Evolutionary conservation across 2,329 filamentous ascomycete genomes (phyloP), one percentile per base, ranked within the genome.

Genomic region (Clarireedia hainanense): DNA sequence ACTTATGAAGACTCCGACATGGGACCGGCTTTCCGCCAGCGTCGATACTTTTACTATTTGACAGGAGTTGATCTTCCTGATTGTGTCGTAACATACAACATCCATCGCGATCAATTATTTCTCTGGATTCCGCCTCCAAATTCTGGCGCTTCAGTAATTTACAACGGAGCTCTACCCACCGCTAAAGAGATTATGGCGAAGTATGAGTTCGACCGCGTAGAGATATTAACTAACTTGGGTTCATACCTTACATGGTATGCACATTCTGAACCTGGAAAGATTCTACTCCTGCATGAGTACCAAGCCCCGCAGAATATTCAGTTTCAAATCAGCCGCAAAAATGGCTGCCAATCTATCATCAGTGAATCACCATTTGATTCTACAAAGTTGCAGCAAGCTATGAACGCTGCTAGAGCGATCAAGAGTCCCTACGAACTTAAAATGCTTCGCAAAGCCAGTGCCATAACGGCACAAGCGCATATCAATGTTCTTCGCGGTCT

Each of bases 371-470:
- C 64, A 27, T 71, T 84, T 60, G 76, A 86, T 68, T 69, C 71
- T 45, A 67, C 69, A 14, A 72, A 71, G 9, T 76, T 96, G 9
- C 79, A 80, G 60, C 78, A 79, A 1, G 88, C 88, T 50, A 91
- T 96, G 72, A 86, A 96, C 67, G 79, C 83, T 54, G 85, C 86
- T 23, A 86, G 92, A 34, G 86, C 92, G 1, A 77, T 89, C 70
- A 97, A 97, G 74, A 85, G 88, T 47, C 78, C 80, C n/a, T 89
- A 95, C 68, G 92, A 99, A 68, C 78, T 97, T 52, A 83, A 81
- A 4, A 80, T 94, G 62, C 86, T 97, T 65, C 83, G 86, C 15
- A 84, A 84, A 57, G 92, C 94, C 36, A 94, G 91, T 67, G 80
- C 79, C 43, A 83, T 97, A 61, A 91, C 89, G 3, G 85, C 87